A percentile compares a stretch with the other conserved stretches of the same genome.
Conservation (phyloP, 768 basidiomycete genomes). For the Jaapia argillacea region DNA sequence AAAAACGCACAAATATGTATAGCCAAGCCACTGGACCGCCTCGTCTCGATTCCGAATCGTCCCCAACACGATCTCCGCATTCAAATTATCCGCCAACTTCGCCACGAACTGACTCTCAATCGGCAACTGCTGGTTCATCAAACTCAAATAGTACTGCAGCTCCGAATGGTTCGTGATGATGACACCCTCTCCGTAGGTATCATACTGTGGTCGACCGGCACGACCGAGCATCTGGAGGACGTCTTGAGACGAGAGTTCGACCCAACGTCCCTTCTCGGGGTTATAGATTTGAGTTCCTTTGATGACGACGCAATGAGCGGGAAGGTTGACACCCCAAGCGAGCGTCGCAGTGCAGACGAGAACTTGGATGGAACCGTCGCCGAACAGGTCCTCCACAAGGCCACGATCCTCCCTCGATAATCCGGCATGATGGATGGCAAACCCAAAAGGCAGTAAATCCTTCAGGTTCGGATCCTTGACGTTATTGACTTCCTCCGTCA, state of each 20-base stretch:
- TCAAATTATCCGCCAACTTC: constrained; percentile 89
- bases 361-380: constrained; percentile 86
- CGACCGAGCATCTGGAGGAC: constrained; percentile 98
- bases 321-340: constrained; percentile 98
- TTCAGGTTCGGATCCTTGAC: constrained; percentile 77
- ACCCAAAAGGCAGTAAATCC: constrained; percentile 92
- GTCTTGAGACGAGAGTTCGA: constrained; percentile 90
- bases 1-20: constrained; percentile 77
- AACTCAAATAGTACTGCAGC: constrained; percentile 90
- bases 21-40: constrained; percentile 95
- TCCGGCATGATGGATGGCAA: constrained; percentile 96
- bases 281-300: constrained; percentile 99
- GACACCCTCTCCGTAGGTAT: constrained; percentile 94
- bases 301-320: constrained; percentile 97
- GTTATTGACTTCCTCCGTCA: constrained; percentile 73
- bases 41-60: constrained; percentile 93
- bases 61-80: constrained; percentile 94
- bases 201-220: constrained; percentile 94
- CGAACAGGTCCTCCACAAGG: constrained; percentile 90
- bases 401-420: constrained; percentile 89
- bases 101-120: constrained; percentile 94
- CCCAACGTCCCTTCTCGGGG: constrained; percentile 97
- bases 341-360: constrained; percentile 96
- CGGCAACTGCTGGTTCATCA: constrained; percentile 95
- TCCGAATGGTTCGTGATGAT: constrained; percentile 98